phyloP scores from a whole-genome alignment of 352 stramenopile species.

The Phytophthora pinifolia region DNA sequence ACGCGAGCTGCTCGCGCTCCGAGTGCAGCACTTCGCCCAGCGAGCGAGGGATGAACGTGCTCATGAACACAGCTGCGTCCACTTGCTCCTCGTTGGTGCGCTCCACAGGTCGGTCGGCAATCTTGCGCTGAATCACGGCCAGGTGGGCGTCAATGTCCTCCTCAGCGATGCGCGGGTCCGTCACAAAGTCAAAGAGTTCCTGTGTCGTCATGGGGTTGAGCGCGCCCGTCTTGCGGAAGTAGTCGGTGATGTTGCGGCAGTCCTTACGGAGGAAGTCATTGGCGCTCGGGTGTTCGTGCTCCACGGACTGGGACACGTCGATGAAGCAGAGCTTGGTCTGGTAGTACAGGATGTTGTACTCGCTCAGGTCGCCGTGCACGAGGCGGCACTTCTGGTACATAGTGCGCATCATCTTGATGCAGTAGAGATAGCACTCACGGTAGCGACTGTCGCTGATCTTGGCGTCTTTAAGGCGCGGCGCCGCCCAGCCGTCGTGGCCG shows the following conservation, averaged over 20 bases:
- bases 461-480: slow-evolving; percentile 95
- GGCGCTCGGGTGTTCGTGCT: slow-evolving; percentile 97
- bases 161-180: slow-evolving; percentile 59
- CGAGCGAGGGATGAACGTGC: slow-evolving; percentile 93
- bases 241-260: slow-evolving; percentile 97
- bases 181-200: slow-evolving; percentile 98
- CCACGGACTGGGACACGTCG: slow-evolving; percentile 98
- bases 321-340: slow-evolving; percentile 97
- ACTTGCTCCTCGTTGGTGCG: slow-evolving; percentile 83
- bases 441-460: slow-evolving; percentile 90
- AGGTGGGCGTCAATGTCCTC: slow-evolving; percentile 86
- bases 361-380: slow-evolving; percentile 98
- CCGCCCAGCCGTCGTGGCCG: slow-evolving; percentile 93
- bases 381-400: slow-evolving; percentile 97
- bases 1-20: slow-evolving; percentile 83
- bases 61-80: slow-evolving; percentile 94
- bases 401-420: slow-evolving; percentile 95
- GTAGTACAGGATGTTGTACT: slow-evolving; percentile 99
- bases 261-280: slow-evolving; percentile 98
- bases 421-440: slow-evolving; percentile 95
- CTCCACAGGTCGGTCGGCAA: slow-evolving; percentile 66
- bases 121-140: slow-evolving; percentile 89
- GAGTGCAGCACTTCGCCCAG: slow-evolving; percentile 93
- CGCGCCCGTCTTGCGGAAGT: slow-evolving; percentile 91
- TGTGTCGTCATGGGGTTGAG: slow-evolving; percentile 94